phyloP scores from a whole-genome alignment of 352 stramenopile species.

The Pythium myriotylum region DNA sequence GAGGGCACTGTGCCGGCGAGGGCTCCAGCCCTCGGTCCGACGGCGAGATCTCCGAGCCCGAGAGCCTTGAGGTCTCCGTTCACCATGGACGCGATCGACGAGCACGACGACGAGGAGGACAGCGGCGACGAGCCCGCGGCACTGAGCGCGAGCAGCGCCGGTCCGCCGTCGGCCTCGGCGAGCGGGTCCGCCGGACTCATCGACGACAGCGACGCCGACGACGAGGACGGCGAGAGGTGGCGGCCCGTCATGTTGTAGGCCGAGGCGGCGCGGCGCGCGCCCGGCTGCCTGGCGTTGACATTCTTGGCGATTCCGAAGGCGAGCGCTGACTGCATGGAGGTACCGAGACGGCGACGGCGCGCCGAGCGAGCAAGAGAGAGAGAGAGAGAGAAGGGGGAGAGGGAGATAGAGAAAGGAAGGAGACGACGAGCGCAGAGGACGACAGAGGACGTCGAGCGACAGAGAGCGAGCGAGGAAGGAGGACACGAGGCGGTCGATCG shows the following conservation, averaged over 20 bases:
- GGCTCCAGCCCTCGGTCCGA: slow-evolving; percentile 3
- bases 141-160: slow-evolving; percentile 24
- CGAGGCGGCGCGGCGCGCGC: slow-evolving; percentile 57
- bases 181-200: slow-evolving; percentile 1
- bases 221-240: slow-evolving; percentile 36
- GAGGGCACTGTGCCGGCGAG: neutral
- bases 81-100: slow-evolving; percentile 20
- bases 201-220: slow-evolving; percentile 31
- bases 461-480: neutral
- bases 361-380: neutral
- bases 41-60: slow-evolving; percentile 13
- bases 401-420: neutral
- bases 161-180: slow-evolving; percentile 4
- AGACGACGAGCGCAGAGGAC: neutral
- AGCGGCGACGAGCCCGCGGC: slow-evolving; percentile 15
- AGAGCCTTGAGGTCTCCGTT: slow-evolving; percentile 26
- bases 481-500: neutral
- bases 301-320: slow-evolving; percentile 64
- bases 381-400: neutral
- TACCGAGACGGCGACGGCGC: slow-evolving; percentile 2
- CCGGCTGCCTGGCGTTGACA: slow-evolving; percentile 51
- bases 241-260: slow-evolving; percentile 60
- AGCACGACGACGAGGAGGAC: slow-evolving; percentile 22
- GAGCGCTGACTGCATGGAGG: slow-evolving; percentile 58
- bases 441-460: neutral